Conservation (phyloP, 2,329 filamentous ascomycete species). For the Microascus cirrosus region DNA sequence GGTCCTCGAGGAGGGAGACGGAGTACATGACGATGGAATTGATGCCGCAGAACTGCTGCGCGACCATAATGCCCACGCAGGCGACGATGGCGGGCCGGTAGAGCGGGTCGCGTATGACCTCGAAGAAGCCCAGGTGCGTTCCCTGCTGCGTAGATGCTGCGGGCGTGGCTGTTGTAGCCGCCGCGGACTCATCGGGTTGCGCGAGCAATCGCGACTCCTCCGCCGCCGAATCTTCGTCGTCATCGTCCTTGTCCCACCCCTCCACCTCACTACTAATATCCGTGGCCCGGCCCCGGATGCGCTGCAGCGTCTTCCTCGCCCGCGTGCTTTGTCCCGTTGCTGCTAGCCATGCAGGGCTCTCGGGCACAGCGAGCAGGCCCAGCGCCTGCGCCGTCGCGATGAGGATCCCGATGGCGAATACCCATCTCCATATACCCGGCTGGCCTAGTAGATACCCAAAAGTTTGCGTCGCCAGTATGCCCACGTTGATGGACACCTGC, state of each 20-base stretch:
- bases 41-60: constrained; percentile 10
- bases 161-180: constrained; percentile 11
- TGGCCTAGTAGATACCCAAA: constrained; percentile 82
- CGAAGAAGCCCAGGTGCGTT: constrained; percentile 45
- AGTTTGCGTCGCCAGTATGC: constrained; percentile 73
- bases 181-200: constrained; percentile 9
- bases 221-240: constrained; percentile 24
- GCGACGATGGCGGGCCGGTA: constrained; percentile 69
- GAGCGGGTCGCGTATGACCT: constrained; percentile 55
- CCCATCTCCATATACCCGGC: constrained; percentile 70
- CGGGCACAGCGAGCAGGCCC: constrained; percentile 66
- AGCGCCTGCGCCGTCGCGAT: constrained; percentile 57
- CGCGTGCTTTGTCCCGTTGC: constrained; percentile 47
- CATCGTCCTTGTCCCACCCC: constrained; percentile 29
- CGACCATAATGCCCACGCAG: constrained; percentile 48
- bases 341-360: constrained; percentile 83
- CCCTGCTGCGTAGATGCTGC: constrained; percentile 5
- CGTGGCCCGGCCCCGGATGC: constrained; percentile 58
- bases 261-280: constrained; percentile 66
- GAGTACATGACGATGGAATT: constrained; percentile 99
- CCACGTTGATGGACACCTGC: constrained; percentile 86
- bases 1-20: constrained; percentile 71
- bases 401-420: constrained; percentile 61
- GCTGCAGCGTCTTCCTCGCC: constrained; percentile 60
- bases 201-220: constrained; percentile 64